phyloP scores from a whole-genome alignment of 2,329 filamentous ascomycete species.

The Talaromyces albobiverticillius region DNA sequence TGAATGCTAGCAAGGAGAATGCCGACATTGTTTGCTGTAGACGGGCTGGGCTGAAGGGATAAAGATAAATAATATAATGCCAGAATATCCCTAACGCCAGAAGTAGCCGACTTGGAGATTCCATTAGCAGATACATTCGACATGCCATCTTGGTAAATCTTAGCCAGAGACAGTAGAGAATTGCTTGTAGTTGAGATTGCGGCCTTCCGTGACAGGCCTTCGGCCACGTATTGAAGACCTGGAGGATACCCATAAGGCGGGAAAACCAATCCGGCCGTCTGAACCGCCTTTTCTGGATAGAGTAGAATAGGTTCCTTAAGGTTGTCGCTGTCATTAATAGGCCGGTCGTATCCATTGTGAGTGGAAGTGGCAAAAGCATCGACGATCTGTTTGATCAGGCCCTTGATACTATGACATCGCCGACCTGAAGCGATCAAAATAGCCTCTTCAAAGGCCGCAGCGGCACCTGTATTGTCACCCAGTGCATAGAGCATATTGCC shows the following conservation, averaged over 20 bases:
- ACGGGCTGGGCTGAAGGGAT: constrained; percentile 91
- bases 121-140: constrained; percentile 64
- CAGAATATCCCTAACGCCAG: constrained; percentile 85
- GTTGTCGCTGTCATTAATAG: constrained; percentile 31
- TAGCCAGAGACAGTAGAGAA: constrained; percentile 86
- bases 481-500: constrained; percentile 96
- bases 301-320: constrained; percentile 67
- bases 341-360: constrained; percentile 32
- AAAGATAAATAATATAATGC: constrained; percentile 94
- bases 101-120: constrained; percentile 56
- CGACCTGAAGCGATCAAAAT: constrained; percentile 82
- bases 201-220: constrained; percentile 70
- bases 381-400: constrained; percentile 76
- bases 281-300: constrained; percentile 76
- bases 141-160: constrained; percentile 97
- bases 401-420: constrained; percentile 66
- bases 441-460: constrained; percentile 89
- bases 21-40: constrained; percentile 96
- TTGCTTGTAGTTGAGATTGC: constrained; percentile 94
- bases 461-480: constrained; percentile 76
- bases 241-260: constrained; percentile 71
- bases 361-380: constrained; percentile 59
- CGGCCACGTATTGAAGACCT: constrained; percentile 69
- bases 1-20: constrained; percentile 95
- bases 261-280: constrained; percentile 82